Percentiles rank a stretch among this genome's conserved stretches.
Conservation (phyloP, 805 yeast genomes). For the Starmerella bacillaris region DNA sequence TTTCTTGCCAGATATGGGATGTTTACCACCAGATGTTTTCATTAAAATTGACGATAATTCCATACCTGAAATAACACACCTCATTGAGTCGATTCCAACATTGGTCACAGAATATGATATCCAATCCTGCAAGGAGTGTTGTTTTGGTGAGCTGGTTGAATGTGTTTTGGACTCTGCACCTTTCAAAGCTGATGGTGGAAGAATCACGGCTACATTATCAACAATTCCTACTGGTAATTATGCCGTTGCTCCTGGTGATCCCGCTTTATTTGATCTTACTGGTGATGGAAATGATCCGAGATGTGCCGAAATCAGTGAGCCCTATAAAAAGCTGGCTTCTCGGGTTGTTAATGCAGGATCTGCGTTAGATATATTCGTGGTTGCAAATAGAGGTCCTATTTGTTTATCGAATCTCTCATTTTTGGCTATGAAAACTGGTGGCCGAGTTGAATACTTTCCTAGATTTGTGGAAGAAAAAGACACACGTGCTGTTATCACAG, state of each 20-base stretch:
- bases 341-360: slow-evolving; percentile 40
- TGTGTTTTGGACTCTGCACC: slow-evolving; percentile 38
- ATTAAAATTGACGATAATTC: slow-evolving; percentile 2
- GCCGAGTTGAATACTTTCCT: slow-evolving; percentile 45
- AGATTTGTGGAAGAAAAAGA: slow-evolving; percentile 53
- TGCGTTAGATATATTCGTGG: slow-evolving; percentile 61
- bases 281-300: not conserved
- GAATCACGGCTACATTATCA: slow-evolving; percentile 50
- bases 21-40: slow-evolving; percentile 54
- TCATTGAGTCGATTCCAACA: slow-evolving; percentile 44
- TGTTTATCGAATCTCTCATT: slow-evolving; percentile 61
- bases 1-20: slow-evolving; percentile 43
- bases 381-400: slow-evolving; percentile 38
- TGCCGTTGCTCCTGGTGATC: not conserved
- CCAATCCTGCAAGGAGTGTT: slow-evolving; percentile 33
- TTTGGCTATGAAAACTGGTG: slow-evolving; percentile 52
- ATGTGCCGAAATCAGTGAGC: slow-evolving; percentile 33
- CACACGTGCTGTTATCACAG: slow-evolving; percentile 44
- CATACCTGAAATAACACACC: slow-evolving; percentile 28
- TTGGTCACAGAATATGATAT: slow-evolving; percentile 25
- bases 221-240: slow-evolving; percentile 33
- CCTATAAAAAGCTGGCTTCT: slow-evolving; percentile 41
- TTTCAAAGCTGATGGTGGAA: slow-evolving; percentile 49
- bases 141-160: slow-evolving; percentile 62
- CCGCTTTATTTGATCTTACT: not conserved